Evolutionary conservation across 768 basidiomycete genomes (phyloP).

Genomic region (Agrocybe pediades): DNA sequence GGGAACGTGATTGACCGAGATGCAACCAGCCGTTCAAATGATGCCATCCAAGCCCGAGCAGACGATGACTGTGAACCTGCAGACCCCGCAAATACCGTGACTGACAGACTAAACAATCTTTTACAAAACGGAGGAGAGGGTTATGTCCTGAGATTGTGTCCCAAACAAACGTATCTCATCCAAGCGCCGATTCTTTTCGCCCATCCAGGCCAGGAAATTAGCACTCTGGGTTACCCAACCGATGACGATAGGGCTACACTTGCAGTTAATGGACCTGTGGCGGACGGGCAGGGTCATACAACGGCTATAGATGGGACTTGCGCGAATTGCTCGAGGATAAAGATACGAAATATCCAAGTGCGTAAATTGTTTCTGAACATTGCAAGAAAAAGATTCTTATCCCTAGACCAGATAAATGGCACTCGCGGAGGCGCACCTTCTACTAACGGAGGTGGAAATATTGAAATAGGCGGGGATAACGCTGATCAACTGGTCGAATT

Average conservation of each 20-base stretch:
- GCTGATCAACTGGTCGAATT: conserved; percentile 74
- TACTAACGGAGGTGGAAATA: conserved; percentile 68
- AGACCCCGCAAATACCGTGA: conserved; percentile 60
- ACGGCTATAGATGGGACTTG: conserved; percentile 75
- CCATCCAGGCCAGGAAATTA: conserved; percentile 76
- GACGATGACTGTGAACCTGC: conserved; percentile 39
- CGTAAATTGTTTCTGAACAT: conserved; percentile 5
- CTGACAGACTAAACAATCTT: conserved; percentile 64
- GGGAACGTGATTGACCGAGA: background rate
- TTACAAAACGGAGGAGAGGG: conserved; percentile 68
- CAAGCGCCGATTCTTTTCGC: conserved; percentile 68
- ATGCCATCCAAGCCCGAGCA: conserved; percentile 5
- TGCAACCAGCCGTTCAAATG: background rate
- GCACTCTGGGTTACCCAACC: conserved; percentile 74
- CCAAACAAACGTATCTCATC: conserved; percentile 59
- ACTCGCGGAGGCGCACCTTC: conserved; percentile 57
- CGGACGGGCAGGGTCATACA: conserved; percentile 66
- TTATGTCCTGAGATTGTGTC: conserved; percentile 70
- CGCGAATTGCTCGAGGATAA: conserved; percentile 55
- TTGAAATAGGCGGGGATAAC: conserved; percentile 83
- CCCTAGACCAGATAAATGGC: conserved; percentile 63
- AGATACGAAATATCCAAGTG: conserved; percentile 74
- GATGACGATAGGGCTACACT: conserved; percentile 69
- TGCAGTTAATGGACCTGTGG: conserved; percentile 64
- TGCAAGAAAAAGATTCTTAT: background rate